Percentiles rank a stretch among this genome's conserved stretches.
phyloP scores from a whole-genome alignment of 2,329 filamentous ascomycete species.

The Septoria petroselini region DNA sequence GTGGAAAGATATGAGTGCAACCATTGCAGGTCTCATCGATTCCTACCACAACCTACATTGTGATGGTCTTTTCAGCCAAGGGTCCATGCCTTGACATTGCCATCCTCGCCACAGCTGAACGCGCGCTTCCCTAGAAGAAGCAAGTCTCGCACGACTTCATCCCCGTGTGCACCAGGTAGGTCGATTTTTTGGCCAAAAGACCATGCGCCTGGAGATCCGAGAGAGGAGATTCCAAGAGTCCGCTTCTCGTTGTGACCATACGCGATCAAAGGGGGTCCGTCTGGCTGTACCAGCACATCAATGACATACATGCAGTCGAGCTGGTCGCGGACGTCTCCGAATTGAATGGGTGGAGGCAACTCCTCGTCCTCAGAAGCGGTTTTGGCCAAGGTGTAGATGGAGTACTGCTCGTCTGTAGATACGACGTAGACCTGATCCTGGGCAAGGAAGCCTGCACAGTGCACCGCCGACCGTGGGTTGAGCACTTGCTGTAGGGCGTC shows the following conservation, averaged over 20 bases:
- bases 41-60: conserved; percentile 7
- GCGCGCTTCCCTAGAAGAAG: conserved; percentile 38
- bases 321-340: conserved; percentile 67
- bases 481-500: conserved; percentile 74
- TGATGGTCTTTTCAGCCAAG: conserved; percentile 13
- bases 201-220: conserved; percentile 30
- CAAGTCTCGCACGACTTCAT: conserved; percentile 49
- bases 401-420: conserved; percentile 74
- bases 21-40: not conserved
- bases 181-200: conserved; percentile 31
- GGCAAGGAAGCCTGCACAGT: conserved; percentile 69
- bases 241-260: conserved; percentile 34
- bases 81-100: conserved; percentile 45
- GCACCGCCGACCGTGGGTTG: conserved; percentile 72
- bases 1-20: not conserved
- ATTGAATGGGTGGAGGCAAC: conserved; percentile 51
- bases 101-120: conserved; percentile 51
- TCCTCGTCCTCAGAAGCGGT: conserved; percentile 56
- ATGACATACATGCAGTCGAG: conserved; percentile 72
- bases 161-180: conserved; percentile 47
- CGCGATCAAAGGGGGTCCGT: conserved; percentile 32
- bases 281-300: conserved; percentile 55
- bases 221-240: conserved; percentile 31
- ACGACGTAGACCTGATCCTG: conserved; percentile 65
- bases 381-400: conserved; percentile 68